A percentile compares a stretch with the other conserved stretches of the same genome.
These are phyloP conservation scores for Haberlea rhodopensis DNA, from an alignment of 257 asterid species.

Conservation along the genomic window DNA sequence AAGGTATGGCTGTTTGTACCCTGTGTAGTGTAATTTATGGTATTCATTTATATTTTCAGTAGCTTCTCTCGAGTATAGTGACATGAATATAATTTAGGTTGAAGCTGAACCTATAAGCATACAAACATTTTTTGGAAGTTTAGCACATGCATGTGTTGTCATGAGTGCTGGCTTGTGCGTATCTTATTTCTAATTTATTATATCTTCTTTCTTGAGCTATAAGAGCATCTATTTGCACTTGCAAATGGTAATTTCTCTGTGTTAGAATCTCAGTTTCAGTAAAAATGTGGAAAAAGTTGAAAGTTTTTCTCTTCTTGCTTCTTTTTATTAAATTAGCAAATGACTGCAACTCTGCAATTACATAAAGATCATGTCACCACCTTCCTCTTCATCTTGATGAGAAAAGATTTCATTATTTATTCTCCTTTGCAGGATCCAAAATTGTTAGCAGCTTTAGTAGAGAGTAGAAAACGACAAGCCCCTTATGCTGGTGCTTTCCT, in stretches of 20 bases:
- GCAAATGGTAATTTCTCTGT: neutral
- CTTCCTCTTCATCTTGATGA: slow-evolving; percentile 9
- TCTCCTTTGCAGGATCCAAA: slow-evolving; percentile 76
- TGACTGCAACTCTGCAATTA: slow-evolving; percentile 14
- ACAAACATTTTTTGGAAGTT: neutral
- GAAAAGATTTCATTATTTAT: slow-evolving; percentile 19
- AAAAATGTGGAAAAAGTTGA: neutral
- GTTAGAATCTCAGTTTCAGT: slow-evolving; percentile 15
- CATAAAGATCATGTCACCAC: neutral
- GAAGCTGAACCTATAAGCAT: slow-evolving; percentile 3
- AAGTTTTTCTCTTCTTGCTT: neutral
- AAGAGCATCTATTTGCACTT: neutral
- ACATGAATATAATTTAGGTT: neutral
- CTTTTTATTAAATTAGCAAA: neutral
- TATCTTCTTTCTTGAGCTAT: slow-evolving; percentile 6
- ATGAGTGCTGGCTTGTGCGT: slow-evolving; percentile 18
- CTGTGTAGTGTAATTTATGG: neutral
- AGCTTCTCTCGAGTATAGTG: slow-evolving; percentile 5
- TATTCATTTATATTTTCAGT: neutral
- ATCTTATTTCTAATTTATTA: slow-evolving; percentile 18
- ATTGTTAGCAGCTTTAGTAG: slow-evolving; percentile 84
- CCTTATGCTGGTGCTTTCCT: slow-evolving; percentile 99
- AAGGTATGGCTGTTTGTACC: slow-evolving; percentile 58
- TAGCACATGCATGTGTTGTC: neutral
- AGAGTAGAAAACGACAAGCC: slow-evolving; percentile 89